Conservation (phyloP, 2,329 filamentous ascomycete species). For the Sporothrix dimorphospora region DNA sequence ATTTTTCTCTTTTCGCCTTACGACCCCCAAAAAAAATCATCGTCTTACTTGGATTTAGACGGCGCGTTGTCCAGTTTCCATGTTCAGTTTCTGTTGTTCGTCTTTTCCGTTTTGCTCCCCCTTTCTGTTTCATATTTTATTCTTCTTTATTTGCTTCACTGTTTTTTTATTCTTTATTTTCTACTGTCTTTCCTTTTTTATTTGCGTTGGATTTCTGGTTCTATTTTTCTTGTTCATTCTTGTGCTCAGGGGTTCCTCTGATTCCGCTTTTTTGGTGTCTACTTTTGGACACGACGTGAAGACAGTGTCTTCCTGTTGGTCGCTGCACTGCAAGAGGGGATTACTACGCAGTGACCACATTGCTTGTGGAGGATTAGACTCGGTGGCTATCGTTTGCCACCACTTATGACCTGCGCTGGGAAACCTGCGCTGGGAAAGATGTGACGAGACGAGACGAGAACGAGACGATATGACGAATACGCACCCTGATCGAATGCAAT, state of each 20-base stretch:
- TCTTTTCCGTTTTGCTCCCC: not conserved
- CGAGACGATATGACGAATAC: slow-evolving; percentile 30
- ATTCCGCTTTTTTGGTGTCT: not conserved
- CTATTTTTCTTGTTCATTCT: not conserved
- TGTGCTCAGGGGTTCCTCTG: not conserved
- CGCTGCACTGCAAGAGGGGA: not conserved
- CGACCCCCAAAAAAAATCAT: slow-evolving; percentile 6
- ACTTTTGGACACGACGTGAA: not conserved
- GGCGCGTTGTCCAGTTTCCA: not conserved
- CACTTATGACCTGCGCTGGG: not conserved
- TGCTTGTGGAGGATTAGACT: slow-evolving; percentile 1
- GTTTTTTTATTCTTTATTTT: slow-evolving; percentile 16
- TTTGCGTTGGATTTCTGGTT: not conserved
- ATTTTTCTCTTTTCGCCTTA: not conserved
- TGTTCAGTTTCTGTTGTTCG: not conserved
- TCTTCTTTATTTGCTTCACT: not conserved
- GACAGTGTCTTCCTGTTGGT: not conserved
- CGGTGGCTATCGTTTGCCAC: not conserved
- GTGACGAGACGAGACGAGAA: slow-evolving; percentile 15
- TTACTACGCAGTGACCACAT: not conserved
- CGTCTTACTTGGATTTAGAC: not conserved
- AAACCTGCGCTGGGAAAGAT: not conserved
- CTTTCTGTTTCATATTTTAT: not conserved
- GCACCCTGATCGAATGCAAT: not conserved
- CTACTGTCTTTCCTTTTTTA: not conserved